These are phyloP conservation scores for Lichtheimia ramosa DNA, from an alignment of 371 early-diverging fungal genomes.

Conservation along the genomic window DNA sequence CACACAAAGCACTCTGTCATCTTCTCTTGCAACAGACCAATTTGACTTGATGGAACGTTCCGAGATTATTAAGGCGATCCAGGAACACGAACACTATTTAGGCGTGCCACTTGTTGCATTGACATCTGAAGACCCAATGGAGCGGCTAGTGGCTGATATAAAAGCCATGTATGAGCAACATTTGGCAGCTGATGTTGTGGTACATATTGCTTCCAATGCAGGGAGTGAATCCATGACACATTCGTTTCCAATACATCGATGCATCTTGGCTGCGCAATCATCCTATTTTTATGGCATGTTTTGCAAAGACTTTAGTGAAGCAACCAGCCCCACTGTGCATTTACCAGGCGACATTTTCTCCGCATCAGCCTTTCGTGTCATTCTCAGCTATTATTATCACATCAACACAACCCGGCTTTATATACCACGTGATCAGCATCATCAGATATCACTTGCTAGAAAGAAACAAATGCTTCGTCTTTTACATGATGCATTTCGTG, in stretches of 20 bases:
- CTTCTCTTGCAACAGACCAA: not conserved
- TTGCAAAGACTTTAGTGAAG: conserved; percentile 25
- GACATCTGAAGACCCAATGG: not conserved
- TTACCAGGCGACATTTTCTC: conserved; percentile 27
- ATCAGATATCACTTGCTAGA: conserved; percentile 21
- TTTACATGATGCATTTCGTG: conserved; percentile 39
- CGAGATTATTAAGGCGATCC: not conserved
- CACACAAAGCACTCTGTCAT: not conserved
- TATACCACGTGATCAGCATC: not conserved
- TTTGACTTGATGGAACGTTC: not conserved
- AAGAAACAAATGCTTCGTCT: conserved; percentile 38
- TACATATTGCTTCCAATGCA: not conserved
- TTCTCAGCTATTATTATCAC: conserved; percentile 25
- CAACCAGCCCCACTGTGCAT: conserved; percentile 15
- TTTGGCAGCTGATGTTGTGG: not conserved
- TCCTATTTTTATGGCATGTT: conserved; percentile 46
- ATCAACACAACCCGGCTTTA: not conserved
- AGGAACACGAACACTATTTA: not conserved
- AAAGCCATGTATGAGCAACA: not conserved
- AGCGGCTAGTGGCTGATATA: not conserved
- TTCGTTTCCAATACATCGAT: conserved; percentile 28
- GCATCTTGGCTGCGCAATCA: conserved; percentile 42
- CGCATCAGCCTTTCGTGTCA: conserved; percentile 2
- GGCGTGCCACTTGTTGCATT: not conserved
- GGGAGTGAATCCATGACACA: not conserved